Evolutionary conservation across 305 asterid genomes (phyloP), one percentile per base, ranked within the genome.

Genomic region (Solanum hybrid): DNA sequence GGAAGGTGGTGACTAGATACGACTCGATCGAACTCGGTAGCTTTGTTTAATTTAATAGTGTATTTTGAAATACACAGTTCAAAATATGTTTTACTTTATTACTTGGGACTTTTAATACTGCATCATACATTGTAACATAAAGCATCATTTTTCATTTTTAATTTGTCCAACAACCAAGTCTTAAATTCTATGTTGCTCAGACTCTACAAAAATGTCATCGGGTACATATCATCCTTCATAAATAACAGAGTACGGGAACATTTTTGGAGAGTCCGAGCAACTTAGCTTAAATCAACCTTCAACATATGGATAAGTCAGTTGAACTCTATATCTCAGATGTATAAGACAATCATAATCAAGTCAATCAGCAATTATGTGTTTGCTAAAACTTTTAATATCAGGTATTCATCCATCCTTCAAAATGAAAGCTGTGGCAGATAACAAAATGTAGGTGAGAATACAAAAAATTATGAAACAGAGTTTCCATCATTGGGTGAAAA

Each of bases 341-440:
- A 80, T 80, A 4, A 80, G 72, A 29, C 19, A 17, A 29, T 5
- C 72, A 45, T 45, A 82, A 19, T 85, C 87, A 45, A 45, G 69
- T 29, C 76, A 31, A 85, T 31, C 45, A 11, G 45, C 88, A 56
- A 56, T 56, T 11, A 22, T 10, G 40, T 51, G 56, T 82, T 17
- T n/a, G 69, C 45, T 56, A 60, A 22, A 51, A 85, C 45, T 85
- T 85, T 6, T 85, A 85, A 85, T 56, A 85, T 85, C 37, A 82
- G 29, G 31, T 51, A 84, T 51, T 51, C 42, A 84, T 84, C 75
- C 87, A 84, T 84, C 42, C 42, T 27, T 27, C 36, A 84, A 84
- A 51, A 84, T 17, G 76, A 85, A 85, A 85, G 77, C 5, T 85
- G 45, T 11, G 31, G 42, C 75, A 84, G 26, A 42, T 45, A 19